A percentile compares a stretch with the other conserved stretches of the same genome.
Conservation (phyloP, 805 yeast genomes). For the Suhomyces pyralidae region DNA sequence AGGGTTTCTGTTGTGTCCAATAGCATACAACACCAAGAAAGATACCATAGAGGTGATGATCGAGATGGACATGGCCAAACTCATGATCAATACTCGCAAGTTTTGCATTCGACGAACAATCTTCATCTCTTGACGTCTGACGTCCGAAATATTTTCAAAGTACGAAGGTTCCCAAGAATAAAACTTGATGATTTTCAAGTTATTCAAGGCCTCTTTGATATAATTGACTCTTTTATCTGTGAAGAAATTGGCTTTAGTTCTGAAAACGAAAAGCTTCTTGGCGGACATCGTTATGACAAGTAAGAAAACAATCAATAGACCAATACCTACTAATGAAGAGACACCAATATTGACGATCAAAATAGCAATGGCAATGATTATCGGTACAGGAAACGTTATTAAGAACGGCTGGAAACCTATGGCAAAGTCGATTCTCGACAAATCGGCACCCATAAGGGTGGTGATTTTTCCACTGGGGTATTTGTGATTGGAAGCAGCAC, state of each 20-base stretch:
- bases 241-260: conserved; percentile 54
- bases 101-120: conserved; percentile 62
- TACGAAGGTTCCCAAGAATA: conserved; percentile 93
- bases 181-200: conserved; percentile 78
- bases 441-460: conserved; percentile 27
- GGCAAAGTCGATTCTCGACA: conserved; percentile 27
- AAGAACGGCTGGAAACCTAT: conserved; percentile 25
- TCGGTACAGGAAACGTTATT: conserved; percentile 22
- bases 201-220: conserved; percentile 74
- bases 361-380: conserved; percentile 22
- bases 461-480: conserved; percentile 24
- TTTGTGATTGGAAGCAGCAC: conserved; percentile 18
- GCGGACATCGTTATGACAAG: conserved; percentile 45
- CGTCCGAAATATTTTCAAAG: conserved; percentile 48
- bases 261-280: conserved; percentile 48
- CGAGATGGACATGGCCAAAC: conserved; percentile 66
- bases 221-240: conserved; percentile 77
- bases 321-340: conserved; percentile 24
- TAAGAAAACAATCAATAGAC: conserved; percentile 26
- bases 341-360: conserved; percentile 23
- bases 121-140: conserved; percentile 61
- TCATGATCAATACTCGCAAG: conserved; percentile 56
- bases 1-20: conserved; percentile 41
- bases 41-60: conserved; percentile 65
- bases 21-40: conserved; percentile 37